Base-by-base conservation (phyloP, 306 rosid species). In the Trifolium subterraneum region DNA sequence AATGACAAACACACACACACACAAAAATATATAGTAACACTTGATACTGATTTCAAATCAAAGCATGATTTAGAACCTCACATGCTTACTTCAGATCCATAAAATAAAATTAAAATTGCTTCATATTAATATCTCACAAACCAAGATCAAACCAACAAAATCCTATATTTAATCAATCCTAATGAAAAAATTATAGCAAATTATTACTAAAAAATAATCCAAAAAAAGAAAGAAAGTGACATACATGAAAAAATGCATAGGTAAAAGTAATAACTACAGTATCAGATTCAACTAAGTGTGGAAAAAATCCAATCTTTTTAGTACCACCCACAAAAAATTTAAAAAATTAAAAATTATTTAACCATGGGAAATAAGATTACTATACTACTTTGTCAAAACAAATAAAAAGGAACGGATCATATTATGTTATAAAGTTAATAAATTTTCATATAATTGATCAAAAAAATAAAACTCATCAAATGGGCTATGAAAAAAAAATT, bases 91-190 rank as follows among this genome's bases (percentile, higher is more conserved):
- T 77, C 54, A 47, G 22, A 77, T 58, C 41, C 23, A 20, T n/a
- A 62, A 50, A 50, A 7, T 14, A 51, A 16, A 48, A 48, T 0
- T 7, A 18, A 51, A 8, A 22, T 41, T 76, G 9, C 9, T 58
- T 77, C 70, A 45, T 20, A 68, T 58, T 42, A 60, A 14, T 23
- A 62, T 19, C 64, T 18, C 22, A 23, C 8, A 31, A 20, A 52
- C 38, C 20, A 69, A 31, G 48, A 61, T 61, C 5, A 35, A 33
- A 35, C 39, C 39, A 7, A 33, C 6, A 1, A 33, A 33, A 33
- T 33, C 38, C 38, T 33, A 33, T 33, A 33, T 33, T 33, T 1
- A 33, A 33, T 33, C 38, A 33, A 33, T 33, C 38, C 48, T 12
- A 42, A 12, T 11, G 48, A 41, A 42, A 71, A 56, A 42, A 12